Conservation (phyloP, 768 basidiomycete species). For the Lactarius vividus region DNA sequence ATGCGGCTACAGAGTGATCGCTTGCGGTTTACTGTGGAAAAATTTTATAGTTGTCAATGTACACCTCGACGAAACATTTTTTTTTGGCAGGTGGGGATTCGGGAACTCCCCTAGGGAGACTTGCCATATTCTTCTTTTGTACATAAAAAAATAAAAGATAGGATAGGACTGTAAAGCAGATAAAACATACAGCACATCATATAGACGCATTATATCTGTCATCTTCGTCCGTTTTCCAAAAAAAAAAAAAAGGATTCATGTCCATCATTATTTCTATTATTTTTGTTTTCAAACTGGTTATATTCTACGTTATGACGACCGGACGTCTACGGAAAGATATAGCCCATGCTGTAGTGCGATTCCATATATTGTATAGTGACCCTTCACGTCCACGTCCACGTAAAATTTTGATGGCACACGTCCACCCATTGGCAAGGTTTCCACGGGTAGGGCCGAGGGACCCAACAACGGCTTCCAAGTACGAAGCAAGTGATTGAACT, state of each 20-base stretch:
- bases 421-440: not conserved
- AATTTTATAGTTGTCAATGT: too few relatives aligned
- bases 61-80: too few relatives aligned
- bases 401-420: not conserved
- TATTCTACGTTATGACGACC: too few relatives aligned
- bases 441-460: conserved; percentile 8
- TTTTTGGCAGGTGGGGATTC: not conserved
- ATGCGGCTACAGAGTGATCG: not conserved
- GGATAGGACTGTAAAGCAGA: not conserved
- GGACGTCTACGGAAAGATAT: too few relatives aligned
- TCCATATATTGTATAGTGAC: not conserved
- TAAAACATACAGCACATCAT: too few relatives aligned
- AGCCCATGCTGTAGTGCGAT: not conserved
- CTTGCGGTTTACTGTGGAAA: too few relatives aligned
- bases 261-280: too few relatives aligned
- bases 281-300: too few relatives aligned
- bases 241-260: too few relatives aligned
- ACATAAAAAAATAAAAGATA: not conserved
- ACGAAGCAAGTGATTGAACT: conserved; percentile 3
- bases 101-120: not conserved
- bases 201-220: not conserved
- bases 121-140: not conserved
- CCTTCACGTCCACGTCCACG: conserved; percentile 4
- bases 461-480: not conserved
- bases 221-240: not conserved